Evolutionary conservation across 1,284 basidiomycete species (phyloP).

Genomic region (Cutaneotrichosporon sp.): DNA sequence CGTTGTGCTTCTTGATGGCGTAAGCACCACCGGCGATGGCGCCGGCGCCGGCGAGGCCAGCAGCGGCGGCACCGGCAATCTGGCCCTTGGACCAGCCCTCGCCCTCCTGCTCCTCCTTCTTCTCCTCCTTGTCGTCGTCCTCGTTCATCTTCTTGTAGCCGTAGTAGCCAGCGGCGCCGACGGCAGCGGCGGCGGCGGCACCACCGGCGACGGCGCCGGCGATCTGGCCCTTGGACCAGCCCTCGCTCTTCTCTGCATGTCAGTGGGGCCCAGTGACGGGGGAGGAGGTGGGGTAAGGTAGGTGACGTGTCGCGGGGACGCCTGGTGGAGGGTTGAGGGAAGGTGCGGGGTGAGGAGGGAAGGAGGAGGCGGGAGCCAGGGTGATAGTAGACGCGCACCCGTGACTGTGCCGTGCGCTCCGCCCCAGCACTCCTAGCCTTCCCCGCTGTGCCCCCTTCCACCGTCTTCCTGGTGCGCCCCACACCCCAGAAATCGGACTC

Average conservation of each 20-base stretch:
- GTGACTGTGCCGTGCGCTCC: too few species aligned
- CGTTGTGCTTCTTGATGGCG: conserved; percentile 19
- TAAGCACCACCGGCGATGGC: conserved; percentile 12
- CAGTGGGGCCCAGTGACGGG: neutral
- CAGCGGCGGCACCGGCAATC: conserved; percentile 15
- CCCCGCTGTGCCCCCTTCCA: too few species aligned
- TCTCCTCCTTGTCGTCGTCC: conserved; percentile 7
- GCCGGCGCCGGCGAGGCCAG: conserved; percentile 7
- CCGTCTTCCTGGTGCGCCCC: too few species aligned
- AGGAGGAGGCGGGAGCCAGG: too few species aligned
- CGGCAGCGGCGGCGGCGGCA: neutral
- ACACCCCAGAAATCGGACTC: neutral
- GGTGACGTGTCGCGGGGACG: neutral
- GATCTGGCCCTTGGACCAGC: conserved; percentile 20
- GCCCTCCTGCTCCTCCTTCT: too few species aligned
- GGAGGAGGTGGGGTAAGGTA: neutral
- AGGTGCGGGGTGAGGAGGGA: neutral
- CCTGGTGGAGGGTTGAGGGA: neutral
- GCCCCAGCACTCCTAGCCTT: too few species aligned
- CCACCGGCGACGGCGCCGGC: conserved; percentile 10
- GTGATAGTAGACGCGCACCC: too few species aligned
- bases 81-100: conserved; percentile 20
- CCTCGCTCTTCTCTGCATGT: neutral
- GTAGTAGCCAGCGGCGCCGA: conserved; percentile 7
- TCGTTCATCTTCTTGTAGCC: conserved; percentile 18